Evolutionary conservation across 2,329 filamentous ascomycete genomes (phyloP), one percentile per base, ranked within the genome.

Genomic region (Rosellinia necatrix): DNA sequence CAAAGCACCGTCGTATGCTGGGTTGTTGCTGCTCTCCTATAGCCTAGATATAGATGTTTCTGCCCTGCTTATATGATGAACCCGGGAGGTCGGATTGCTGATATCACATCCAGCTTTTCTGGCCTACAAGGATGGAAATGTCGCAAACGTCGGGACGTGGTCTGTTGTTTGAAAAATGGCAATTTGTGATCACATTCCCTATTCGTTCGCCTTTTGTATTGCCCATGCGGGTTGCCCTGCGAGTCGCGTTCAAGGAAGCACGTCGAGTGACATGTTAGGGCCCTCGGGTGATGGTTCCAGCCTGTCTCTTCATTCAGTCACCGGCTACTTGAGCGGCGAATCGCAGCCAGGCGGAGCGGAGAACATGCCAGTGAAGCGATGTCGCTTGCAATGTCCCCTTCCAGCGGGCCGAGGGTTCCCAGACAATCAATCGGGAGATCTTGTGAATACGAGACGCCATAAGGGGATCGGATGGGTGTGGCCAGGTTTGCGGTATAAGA

Each of bases 151-250:
- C 29, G 19, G 42, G 22, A 42, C 22, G 15, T 49, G 42, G 41
- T 46, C 43, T 44, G n/a, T n/a, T n/a, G n/a, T n/a, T n/a, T 22
- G 22, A 52, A 24, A 55, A 43, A 49, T 53, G 42, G 27, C 48
- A 55, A 55, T 54, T 42, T 52, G 50, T 41, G 51, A 55, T 44
- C n/a, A 34, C 50, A 49, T 42, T 24, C 44, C 47, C 34, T 51
- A 58, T 60, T 60, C 49, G 57, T 24, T 38, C 46, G 46, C 32
- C 40, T 15, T 48, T n/a, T 41, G 46, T 50, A 43, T 53, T 34
- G 49, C 22, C 46, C 40, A 57, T 53, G 43, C 47, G 48, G 55
- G 41, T 41, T 24, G 55, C 46, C 40, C 53, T 53, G 43, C 47
- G 48, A 58, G 41, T 41, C 22, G 55, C n/a, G 34, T 42, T 49